Conservation (phyloP, 2,329 filamentous ascomycete species). For the Rutstroemia sp. region DNA sequence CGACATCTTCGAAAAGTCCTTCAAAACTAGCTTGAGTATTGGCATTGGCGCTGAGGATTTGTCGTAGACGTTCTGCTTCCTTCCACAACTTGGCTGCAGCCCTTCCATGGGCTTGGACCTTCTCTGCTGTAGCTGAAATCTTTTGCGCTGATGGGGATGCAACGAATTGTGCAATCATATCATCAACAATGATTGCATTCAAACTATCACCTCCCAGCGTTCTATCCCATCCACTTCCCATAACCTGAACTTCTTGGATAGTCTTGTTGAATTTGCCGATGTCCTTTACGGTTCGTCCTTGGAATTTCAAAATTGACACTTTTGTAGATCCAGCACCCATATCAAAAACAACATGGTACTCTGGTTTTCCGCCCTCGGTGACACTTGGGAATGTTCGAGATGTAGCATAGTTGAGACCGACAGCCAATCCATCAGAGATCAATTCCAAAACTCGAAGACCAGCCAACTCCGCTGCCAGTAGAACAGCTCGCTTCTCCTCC, state of each 20-base stretch:
- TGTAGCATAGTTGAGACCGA: conserved; percentile 93
- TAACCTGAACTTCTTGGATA: conserved; percentile 84
- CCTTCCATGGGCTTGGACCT: conserved; percentile 69
- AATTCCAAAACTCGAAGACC: conserved; percentile 79
- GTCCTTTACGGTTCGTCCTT: conserved; percentile 84
- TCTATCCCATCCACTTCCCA: conserved; percentile 83
- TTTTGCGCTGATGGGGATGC: conserved; percentile 62
- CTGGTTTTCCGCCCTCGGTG: conserved; percentile 75
- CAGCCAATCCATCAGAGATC: conserved; percentile 83
- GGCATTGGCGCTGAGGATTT: conserved; percentile 87
- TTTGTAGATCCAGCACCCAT: conserved; percentile 96
- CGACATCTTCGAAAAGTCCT: conserved; percentile 81
- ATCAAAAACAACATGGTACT: conserved; percentile 90
- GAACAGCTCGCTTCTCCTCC: conserved; percentile 81
- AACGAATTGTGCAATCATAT: conserved; percentile 77
- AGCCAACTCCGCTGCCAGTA: conserved; percentile 78
- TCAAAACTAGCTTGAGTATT: conserved; percentile 78
- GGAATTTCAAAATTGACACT: conserved; percentile 83
- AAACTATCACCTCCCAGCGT: conserved; percentile 84
- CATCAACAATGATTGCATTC: conserved; percentile 80
- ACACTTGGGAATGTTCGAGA: conserved; percentile 81
- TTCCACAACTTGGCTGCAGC: conserved; percentile 87
- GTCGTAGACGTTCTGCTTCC: conserved; percentile 78
- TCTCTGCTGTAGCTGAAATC: conserved; percentile 51
- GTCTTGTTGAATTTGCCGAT: conserved; percentile 93